A percentile compares a stretch with the other conserved stretches of the same genome.
These are phyloP conservation scores for Colletotrichum liaoningense DNA, from an alignment of 2,329 filamentous ascomycete genomes.

Conservation along the genomic window DNA sequence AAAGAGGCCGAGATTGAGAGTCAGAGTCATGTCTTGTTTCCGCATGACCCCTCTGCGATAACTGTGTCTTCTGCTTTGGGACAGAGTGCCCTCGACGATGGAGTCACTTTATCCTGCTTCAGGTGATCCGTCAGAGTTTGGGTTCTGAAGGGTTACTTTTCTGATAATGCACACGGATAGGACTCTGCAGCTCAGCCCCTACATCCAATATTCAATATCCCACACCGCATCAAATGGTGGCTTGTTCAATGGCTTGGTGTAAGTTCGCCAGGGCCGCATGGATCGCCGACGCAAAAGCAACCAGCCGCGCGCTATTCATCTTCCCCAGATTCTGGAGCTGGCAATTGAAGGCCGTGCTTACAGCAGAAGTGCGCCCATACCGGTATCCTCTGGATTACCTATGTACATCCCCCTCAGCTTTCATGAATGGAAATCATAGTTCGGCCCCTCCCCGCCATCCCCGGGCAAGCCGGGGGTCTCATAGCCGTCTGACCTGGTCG, in stretches of 20 bases:
- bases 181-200: background rate
- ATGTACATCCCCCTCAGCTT: no score
- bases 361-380: background rate
- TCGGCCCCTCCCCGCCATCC: background rate
- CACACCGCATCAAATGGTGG: background rate
- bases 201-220: background rate
- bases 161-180: background rate
- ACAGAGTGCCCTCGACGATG: background rate
- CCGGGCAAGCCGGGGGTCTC: background rate
- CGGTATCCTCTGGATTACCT: no score
- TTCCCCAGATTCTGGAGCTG: slow-evolving; percentile 21
- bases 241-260: background rate
- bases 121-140: background rate
- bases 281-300: slow-evolving; percentile 25
- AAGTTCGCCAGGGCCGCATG: slow-evolving; percentile 14
- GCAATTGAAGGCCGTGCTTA: slow-evolving; percentile 12
- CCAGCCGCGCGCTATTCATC: background rate
- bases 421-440: background rate
- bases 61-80: background rate
- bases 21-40: background rate
- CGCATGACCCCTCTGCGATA: background rate
- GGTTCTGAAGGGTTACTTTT: background rate
- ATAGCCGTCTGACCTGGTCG: slow-evolving; percentile 3
- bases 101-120: background rate
- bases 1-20: background rate